Evolutionary conservation across 768 basidiomycete species (phyloP).

Genomic region (Coprinopsis sp.): DNA sequence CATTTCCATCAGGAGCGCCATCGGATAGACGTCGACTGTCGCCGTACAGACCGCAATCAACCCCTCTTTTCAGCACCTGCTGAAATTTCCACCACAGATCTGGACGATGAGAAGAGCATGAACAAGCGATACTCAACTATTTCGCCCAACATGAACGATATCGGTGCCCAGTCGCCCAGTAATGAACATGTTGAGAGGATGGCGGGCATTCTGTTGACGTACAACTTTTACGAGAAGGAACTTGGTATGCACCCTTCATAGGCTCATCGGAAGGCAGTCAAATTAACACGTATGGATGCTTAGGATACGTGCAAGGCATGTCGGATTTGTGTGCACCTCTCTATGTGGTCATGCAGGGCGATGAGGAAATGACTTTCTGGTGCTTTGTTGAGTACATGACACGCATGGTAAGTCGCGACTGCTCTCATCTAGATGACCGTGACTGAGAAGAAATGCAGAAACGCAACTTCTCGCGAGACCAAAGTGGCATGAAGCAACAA

Average conservation of each 20-base stretch:
- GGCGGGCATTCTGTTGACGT: conserved; percentile 81
- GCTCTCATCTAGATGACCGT: neutral
- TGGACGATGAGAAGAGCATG: conserved; percentile 53
- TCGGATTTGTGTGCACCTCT: conserved; percentile 92
- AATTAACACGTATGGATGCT: neutral
- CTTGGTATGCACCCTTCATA: conserved; percentile 57
- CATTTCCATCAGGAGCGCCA: conserved; percentile 62
- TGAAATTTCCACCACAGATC: conserved; percentile 27
- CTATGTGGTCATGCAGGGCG: conserved; percentile 85
- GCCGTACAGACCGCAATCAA: conserved; percentile 93
- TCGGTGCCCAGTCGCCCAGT: conserved; percentile 82
- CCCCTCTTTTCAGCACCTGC: conserved; percentile 66
- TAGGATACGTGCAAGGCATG: conserved; percentile 98
- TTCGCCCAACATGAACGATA: conserved; percentile 65
- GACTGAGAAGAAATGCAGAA: conserved; percentile 46
- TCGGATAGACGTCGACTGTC: conserved; percentile 94
- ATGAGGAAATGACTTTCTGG: conserved; percentile 94
- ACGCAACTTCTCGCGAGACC: conserved; percentile 92
- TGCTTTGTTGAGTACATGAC: conserved; percentile 94
- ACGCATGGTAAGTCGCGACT: conserved; percentile 66
- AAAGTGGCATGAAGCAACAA: conserved; percentile 97
- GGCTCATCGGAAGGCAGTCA: conserved; percentile 3
- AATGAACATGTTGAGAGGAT: conserved; percentile 92
- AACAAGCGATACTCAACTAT: conserved; percentile 62
- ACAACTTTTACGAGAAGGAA: conserved; percentile 85